These are phyloP conservation scores for Vanderwaltozyma verrucispora DNA, from an alignment of 805 yeast genomes.

Conservation along the genomic window DNA sequence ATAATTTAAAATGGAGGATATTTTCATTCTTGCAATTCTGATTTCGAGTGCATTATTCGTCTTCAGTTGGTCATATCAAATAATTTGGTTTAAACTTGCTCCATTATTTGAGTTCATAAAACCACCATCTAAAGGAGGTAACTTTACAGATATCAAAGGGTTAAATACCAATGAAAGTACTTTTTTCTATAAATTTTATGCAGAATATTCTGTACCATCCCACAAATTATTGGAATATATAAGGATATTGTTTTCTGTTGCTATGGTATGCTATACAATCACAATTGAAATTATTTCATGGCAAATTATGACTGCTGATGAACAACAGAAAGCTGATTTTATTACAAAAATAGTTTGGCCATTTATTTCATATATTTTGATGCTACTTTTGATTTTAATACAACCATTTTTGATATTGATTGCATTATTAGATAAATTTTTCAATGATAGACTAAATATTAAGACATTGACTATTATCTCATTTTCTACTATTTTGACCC, in stretches of 20 bases:
- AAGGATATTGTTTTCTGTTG: conserved; percentile 18
- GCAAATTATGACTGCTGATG: conserved; percentile 22
- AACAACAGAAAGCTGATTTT: conserved; percentile 10
- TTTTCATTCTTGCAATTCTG: conserved; percentile 4
- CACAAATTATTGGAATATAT: conserved; percentile 9
- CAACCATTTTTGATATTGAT: conserved; percentile 25
- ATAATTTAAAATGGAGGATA: no score
- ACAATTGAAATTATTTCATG: conserved; percentile 26
- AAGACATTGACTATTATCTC: conserved; percentile 17
- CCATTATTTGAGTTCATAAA: conserved; percentile 17
- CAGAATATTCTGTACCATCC: conserved; percentile 25
- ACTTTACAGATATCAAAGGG: conserved; percentile 3
- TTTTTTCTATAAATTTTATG: conserved; percentile 21
- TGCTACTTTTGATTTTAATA: conserved; percentile 16
- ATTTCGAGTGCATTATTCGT: conserved; percentile 4
- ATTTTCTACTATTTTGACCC: conserved; percentile 5
- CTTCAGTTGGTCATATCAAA: conserved; percentile 12
- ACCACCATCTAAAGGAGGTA: conserved; percentile 4
- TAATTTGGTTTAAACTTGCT: conserved; percentile 16
- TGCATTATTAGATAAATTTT: conserved; percentile 23
- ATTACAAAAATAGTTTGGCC: conserved; percentile 23
- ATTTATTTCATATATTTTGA: conserved; percentile 12
- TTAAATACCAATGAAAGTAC: conserved; percentile 9
- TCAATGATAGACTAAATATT: conserved; percentile 17
- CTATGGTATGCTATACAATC: conserved; percentile 20